Evolutionary conservation across 2,329 filamentous ascomycete species (phyloP).

Genomic region (Calonectria hawksworthii): DNA sequence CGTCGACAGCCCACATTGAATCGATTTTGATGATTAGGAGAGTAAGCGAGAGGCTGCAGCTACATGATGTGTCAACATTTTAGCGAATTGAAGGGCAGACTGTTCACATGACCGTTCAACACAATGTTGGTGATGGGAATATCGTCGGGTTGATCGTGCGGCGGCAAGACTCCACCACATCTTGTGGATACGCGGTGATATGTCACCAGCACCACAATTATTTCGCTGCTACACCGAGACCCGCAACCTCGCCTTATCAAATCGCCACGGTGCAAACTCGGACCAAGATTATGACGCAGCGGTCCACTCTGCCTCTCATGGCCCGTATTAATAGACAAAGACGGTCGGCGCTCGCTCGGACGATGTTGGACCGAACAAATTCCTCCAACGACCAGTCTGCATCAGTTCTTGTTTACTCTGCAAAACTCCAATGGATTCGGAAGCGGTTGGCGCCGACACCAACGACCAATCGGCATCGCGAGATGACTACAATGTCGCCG

Average conservation of each 20-base stretch:
- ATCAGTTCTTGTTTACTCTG: neutral
- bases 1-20: too few species aligned
- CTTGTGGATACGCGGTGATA: neutral
- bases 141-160: neutral
- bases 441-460: neutral
- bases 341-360: neutral
- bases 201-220: neutral
- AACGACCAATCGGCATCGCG: neutral
- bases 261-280: neutral
- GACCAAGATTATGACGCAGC: neutral
- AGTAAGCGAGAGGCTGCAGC: too few species aligned
- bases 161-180: neutral
- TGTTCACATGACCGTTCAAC: too few species aligned
- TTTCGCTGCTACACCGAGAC: neutral
- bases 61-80: too few species aligned
- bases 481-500: neutral
- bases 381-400: neutral
- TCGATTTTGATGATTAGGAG: too few species aligned
- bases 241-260: neutral
- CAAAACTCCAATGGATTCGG: neutral
- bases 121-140: too few species aligned
- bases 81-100: too few species aligned
- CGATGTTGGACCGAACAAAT: neutral
- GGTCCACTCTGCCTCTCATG: neutral
- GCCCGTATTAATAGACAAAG: neutral